Evolutionary conservation across 2,329 filamentous ascomycete species (phyloP).

Genomic region (Ceratocystis albifundus): DNA sequence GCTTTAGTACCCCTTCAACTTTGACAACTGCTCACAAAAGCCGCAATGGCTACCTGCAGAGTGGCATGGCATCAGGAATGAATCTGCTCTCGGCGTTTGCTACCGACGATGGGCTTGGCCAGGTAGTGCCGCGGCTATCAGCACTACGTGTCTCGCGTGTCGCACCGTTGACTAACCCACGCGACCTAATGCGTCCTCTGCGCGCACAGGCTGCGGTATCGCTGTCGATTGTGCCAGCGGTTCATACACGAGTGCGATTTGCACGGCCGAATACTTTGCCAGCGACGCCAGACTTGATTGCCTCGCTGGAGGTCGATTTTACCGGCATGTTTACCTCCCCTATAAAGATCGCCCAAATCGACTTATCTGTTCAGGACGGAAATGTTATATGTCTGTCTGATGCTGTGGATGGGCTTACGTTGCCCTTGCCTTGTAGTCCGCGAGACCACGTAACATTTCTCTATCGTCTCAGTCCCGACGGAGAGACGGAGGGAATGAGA

Average conservation of each 20-base stretch:
- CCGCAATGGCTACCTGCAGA: conserved; percentile 47
- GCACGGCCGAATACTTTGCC: conserved; percentile 50
- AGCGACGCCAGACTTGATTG: conserved; percentile 50
- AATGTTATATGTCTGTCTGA: conserved; percentile 31
- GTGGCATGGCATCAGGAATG: conserved; percentile 55
- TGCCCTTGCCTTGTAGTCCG: conserved; percentile 52
- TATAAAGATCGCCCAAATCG: conserved; percentile 49
- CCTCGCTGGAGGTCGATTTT: conserved; percentile 62
- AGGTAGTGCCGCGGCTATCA: conserved; percentile 55
- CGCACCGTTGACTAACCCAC: conserved; percentile 51
- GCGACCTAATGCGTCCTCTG: conserved; percentile 52
- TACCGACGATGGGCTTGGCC: conserved; percentile 50
- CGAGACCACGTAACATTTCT: conserved; percentile 67
- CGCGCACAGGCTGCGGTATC: conserved; percentile 51
- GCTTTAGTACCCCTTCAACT: background rate
- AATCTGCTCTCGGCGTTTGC: conserved; percentile 69
- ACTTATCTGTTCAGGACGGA: conserved; percentile 47
- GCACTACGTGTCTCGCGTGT: conserved; percentile 64
- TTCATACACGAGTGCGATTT: conserved; percentile 64
- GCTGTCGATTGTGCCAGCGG: conserved; percentile 53
- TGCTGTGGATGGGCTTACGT: conserved; percentile 36
- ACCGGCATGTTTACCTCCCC: conserved; percentile 58
- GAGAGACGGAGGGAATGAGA: conserved; percentile 37
- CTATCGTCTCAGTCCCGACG: conserved; percentile 51
- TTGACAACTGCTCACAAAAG: conserved; percentile 20